Conservation (phyloP, 2,329 filamentous ascomycete species). For the Bipolaris zeicola region DNA sequence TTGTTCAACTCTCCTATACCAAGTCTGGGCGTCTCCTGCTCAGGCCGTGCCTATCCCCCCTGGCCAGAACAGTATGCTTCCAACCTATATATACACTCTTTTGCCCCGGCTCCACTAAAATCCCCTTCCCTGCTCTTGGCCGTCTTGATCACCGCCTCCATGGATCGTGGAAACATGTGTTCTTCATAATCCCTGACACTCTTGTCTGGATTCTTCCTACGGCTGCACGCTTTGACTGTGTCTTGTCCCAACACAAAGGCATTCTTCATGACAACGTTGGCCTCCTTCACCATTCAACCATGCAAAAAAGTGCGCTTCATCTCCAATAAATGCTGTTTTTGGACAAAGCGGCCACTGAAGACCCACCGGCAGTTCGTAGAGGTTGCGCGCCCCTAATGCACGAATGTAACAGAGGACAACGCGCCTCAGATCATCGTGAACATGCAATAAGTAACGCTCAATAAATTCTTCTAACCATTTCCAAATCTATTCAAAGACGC, state of each 20-base stretch:
- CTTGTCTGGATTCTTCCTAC: conserved; percentile 28
- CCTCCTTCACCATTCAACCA: conserved; percentile 64
- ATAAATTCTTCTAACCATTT: conserved; percentile 41
- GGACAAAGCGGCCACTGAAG: conserved; percentile 56
- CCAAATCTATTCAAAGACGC: conserved; percentile 51
- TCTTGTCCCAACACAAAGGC: conserved; percentile 54
- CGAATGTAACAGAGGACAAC: conserved; percentile 29
- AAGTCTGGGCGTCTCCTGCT: no score
- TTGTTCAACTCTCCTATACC: neutral
- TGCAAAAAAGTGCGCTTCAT: conserved; percentile 66
- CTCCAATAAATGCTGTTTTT: conserved; percentile 63
- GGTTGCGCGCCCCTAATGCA: conserved; percentile 28
- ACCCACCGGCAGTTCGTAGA: conserved; percentile 61
- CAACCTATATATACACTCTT: conserved; percentile 31
- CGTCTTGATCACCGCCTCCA: conserved; percentile 26
- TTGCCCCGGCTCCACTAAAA: conserved; percentile 27
- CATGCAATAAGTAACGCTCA: conserved; percentile 27
- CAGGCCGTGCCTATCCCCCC: neutral
- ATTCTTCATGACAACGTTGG: conserved; percentile 64
- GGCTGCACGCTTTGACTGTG: conserved; percentile 23
- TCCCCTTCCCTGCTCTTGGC: conserved; percentile 27
- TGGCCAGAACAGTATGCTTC: conserved; percentile 18
- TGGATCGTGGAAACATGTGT: conserved; percentile 34
- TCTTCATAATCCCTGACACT: conserved; percentile 30
- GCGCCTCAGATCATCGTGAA: conserved; percentile 44